Conservation (phyloP, 257 asterid species). For the Coffea canephora region DNA sequence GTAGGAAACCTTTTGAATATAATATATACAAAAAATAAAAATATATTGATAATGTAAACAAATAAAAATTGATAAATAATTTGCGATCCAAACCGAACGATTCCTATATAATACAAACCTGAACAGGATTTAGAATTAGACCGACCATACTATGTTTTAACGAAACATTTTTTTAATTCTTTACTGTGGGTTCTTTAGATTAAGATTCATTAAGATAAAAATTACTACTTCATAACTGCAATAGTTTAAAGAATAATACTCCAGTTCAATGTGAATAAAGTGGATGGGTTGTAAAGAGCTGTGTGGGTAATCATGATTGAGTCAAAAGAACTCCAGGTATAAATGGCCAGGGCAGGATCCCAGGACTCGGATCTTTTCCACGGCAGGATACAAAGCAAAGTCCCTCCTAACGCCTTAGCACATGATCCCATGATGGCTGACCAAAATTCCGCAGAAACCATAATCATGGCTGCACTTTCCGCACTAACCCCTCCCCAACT, state of each 20-base stretch:
- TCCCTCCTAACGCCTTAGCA: not conserved
- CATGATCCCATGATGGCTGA: slow-evolving; percentile 46
- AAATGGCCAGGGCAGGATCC: slow-evolving; percentile 18
- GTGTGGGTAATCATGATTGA: not conserved
- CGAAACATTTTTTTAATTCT: not conserved
- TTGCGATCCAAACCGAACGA: no score
- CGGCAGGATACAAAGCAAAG: not conserved
- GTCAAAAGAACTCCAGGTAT: slow-evolving; percentile 13
- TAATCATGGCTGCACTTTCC: slow-evolving; percentile 64
- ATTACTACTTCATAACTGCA: not conserved
- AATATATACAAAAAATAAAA: no score
- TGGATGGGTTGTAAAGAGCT: not conserved
- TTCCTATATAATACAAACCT: not conserved
- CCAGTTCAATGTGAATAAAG: not conserved
- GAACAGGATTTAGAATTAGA: not conserved
- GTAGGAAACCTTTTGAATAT: not conserved
- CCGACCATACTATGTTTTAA: no score
- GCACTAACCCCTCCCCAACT: slow-evolving; percentile 54
- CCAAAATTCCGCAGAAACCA: slow-evolving; percentile 40
- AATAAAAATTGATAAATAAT: no score
- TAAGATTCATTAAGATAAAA: not conserved
- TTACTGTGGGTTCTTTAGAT: not conserved
- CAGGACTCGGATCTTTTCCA: slow-evolving; percentile 3
- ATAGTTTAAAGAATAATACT: no score
- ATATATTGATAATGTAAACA: no score